A percentile compares a stretch with the other conserved stretches of the same genome.
Evolutionary conservation across 805 yeast species (phyloP).

Genomic region (Pichia phayaonensis): DNA sequence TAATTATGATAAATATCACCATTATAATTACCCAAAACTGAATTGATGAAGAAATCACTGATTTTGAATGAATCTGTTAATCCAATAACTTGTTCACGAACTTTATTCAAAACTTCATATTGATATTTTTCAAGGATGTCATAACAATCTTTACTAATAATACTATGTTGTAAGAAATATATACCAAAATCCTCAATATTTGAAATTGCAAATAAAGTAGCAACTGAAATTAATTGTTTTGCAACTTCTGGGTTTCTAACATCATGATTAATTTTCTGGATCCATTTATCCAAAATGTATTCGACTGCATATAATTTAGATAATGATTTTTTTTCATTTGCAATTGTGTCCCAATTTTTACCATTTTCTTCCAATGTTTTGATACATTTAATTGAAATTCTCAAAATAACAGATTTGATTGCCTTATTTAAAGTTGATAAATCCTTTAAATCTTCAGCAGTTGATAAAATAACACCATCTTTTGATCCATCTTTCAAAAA

Average conservation of each 20-base stretch:
- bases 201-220: conserved; percentile 55
- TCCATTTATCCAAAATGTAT: conserved; percentile 37
- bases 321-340: conserved; percentile 37
- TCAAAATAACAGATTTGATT: conserved; percentile 34
- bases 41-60: conserved; percentile 72
- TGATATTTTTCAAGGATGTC: conserved; percentile 34
- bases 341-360: conserved; percentile 39
- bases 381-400: conserved; percentile 30
- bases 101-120: conserved; percentile 37
- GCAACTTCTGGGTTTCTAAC: conserved; percentile 26
- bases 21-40: conserved; percentile 72
- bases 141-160: conserved; percentile 43
- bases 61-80: conserved; percentile 79
- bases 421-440: conserved; percentile 30
- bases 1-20: conserved; percentile 83
- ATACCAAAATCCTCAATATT: conserved; percentile 67
- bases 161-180: conserved; percentile 57
- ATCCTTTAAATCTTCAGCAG: conserved; percentile 23
- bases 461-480: conserved; percentile 28
- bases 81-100: conserved; percentile 66
- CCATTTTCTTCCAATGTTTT: conserved; percentile 28
- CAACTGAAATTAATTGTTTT: conserved; percentile 44
- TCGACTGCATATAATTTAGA: conserved; percentile 47
- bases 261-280: conserved; percentile 25
- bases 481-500: conserved; percentile 25